Evolutionary conservation across 2,329 filamentous ascomycete species (phyloP), one percentile per base, ranked within the genome.

Genomic region (Aspergillus calidoustus): DNA sequence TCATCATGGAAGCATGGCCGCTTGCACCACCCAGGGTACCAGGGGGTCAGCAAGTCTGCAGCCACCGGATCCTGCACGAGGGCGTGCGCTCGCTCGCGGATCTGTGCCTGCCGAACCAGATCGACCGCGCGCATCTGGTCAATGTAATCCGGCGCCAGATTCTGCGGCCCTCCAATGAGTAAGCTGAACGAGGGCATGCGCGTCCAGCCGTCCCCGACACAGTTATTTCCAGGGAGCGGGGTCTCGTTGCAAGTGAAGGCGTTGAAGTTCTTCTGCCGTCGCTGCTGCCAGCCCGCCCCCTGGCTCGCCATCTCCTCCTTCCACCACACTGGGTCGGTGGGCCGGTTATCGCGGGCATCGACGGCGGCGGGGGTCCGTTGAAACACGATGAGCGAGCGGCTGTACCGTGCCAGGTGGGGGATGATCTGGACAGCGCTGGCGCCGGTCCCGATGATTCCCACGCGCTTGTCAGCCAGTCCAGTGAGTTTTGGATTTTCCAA

Each of bases 151-250:
- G 34, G 4, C 3, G 46, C 23, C 2, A 46, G 41, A 7, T 17
- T 28, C 25, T 15, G 15, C 13, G 38, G 41, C 1, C 23, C 25
- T 6, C 53, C 53, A 2, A 55, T 23, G 7, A 47, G 5, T 3
- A 23, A n/a, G 7, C 23, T 31, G 43, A 31, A 47, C 13, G 53
- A 47, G 3, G 43, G 41, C 23, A 31, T 31, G 1, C 1, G 55
- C 1, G 68, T 71, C 70, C 74, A 75, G 15, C 63, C 70, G 53
- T 77, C 74, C 7, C 60, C 44, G 2, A 75, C 71, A 30, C 71
- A 22, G 55, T 76, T 23, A 7, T 22, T 28, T 54, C 7, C 44
- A 9, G 56, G 54, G 1, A 85, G 81, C n/a, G 52, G 56, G 7
- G 25, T 4, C 8, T 50, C 57, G 7, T 69, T 67, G n/a, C 65